Base-by-base conservation (phyloP, 2,329 filamentous ascomycete species). In the Verticillium isaacii region DNA sequence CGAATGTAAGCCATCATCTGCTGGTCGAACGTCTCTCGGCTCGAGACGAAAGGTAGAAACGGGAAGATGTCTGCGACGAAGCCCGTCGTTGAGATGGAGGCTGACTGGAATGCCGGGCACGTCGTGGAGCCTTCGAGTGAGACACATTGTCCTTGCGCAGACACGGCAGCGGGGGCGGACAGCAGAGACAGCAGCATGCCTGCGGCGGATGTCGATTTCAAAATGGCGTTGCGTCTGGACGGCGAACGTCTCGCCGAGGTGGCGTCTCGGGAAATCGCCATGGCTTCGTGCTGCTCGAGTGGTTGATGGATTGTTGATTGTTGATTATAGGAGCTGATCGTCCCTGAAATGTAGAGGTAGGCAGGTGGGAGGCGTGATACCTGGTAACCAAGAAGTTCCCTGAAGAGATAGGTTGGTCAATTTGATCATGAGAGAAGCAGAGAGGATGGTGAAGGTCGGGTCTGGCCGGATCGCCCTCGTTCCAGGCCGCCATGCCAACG, bases 11-110 rank as follows among this genome's bases (percentile, higher is more conserved):
- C 80, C 59, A 78, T 81, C 70, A 99, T 78, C 70, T 90, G 84
- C 52, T 81, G 74, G 74, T 99, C 95, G 73, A 99, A 99, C 9
- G 89, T 86, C 60, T 83, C 77, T 17, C 84, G 83, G 72, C 90
- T 88, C 55, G 90, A 90, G 68, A 98, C 95, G 74, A 85, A 91
- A 66, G 87, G 81, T 66, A 99, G 85, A 74, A 98, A 99, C 56
- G 93, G 89, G 77, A 89, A 93, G 63, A 85, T 77, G 32, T 82
- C 82, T 57, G 84, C 80, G 64, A 91, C 71, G 61, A 73, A 76
- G 54, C 77, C 76, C 70, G 84, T 82, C 37, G 85, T 90, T 36
- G 89, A 91, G 64, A 96, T 81, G 0, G 90, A 92, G 7, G 91
- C 86, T 50, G 82, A 80, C 72, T 84, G 82, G 73, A 93, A 96